Percentiles rank a stretch among this genome's conserved stretches.
phyloP scores from a whole-genome alignment of 2,329 filamentous ascomycete genomes.

The Colletotrichum kahawae region DNA sequence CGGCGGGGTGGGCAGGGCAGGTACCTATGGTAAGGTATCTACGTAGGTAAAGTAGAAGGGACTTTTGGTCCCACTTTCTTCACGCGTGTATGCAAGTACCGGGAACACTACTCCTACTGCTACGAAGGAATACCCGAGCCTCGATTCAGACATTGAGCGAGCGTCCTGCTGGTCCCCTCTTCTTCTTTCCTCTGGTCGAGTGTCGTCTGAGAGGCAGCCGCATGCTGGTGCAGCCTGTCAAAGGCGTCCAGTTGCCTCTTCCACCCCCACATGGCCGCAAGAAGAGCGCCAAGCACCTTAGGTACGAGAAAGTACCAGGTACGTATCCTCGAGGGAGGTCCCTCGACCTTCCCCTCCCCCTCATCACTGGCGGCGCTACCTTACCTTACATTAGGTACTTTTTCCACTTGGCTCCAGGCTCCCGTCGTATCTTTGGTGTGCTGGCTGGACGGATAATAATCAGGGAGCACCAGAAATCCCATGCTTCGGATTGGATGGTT shows the following conservation, averaged over 20 bases:
- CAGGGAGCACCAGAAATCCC: neutral
- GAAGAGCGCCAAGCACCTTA: neutral
- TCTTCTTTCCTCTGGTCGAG: neutral
- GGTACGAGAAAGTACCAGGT: neutral
- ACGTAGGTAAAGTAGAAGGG: neutral
- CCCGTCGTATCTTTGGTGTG: neutral
- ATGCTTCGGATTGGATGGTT: neutral
- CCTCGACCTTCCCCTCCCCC: neutral
- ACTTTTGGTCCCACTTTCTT: neutral
- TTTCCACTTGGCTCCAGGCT: constrained; percentile 14
- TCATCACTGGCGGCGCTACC: neutral
- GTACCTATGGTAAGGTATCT: neutral
- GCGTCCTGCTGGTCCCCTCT: neutral
- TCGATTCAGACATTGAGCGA: neutral
- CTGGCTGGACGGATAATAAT: neutral
- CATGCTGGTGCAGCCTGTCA: constrained; percentile 5
- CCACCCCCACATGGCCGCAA: neutral
- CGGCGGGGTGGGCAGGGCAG: neutral
- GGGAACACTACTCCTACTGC: neutral
- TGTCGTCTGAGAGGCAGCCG: neutral
- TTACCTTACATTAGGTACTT: neutral
- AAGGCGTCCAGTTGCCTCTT: constrained; percentile 10
- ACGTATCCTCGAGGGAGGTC: neutral
- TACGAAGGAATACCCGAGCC: neutral
- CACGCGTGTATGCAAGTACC: neutral